Base-by-base conservation (phyloP, 202 grass and related monocot genomes). In the Schoenoplectus tabernaemontani region DNA sequence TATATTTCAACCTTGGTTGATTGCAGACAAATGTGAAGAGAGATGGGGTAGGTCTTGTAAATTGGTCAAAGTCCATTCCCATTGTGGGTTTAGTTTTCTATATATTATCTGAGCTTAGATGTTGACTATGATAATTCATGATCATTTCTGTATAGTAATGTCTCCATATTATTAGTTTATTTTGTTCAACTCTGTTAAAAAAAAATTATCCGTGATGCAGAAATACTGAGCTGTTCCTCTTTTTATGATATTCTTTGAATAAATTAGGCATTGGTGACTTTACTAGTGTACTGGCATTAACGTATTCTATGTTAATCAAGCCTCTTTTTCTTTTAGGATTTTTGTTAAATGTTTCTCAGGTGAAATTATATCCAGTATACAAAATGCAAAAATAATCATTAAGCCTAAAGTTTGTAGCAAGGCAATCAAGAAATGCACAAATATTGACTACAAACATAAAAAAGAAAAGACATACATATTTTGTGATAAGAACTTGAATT, bases 1-100 rank as follows among this genome's bases (percentile, higher is more conserved):
- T 3, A 83, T 92, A 64, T 97, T 97, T 54, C 94, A 97, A 85
- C 91, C 94, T 47, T 97, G 94, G 91, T 64, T 97, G 84, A 93
- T 97, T 26, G 89, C 82, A 22, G 94, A 87, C 63, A 97, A 97
- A 93, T 43, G 87, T 90, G 76, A 90, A 87, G 78, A 74, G 76
- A 69, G 61, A 83, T 42, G n/a, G 73, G 48, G 26, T 56, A 24
- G 82, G n/a, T 28, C 69, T 90, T 70, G 85, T 93, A 59, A 88
- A 77, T 77, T 80, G 46, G 4, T 73, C 87, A 23, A 86, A 82
- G 44, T 97, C 93, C 69, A 16, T 93, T 51, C 93, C 93, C 4
- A 87, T 93, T 83, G 66, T 97, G 8, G 93, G 93, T 22, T 41
- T 93, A 47, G 84, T 93, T 78, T 85, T 83, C 56, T n/a, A n/a